These are phyloP conservation scores for Suillus brevipes DNA, from an alignment of 768 basidiomycete species.

Conservation along the genomic window DNA sequence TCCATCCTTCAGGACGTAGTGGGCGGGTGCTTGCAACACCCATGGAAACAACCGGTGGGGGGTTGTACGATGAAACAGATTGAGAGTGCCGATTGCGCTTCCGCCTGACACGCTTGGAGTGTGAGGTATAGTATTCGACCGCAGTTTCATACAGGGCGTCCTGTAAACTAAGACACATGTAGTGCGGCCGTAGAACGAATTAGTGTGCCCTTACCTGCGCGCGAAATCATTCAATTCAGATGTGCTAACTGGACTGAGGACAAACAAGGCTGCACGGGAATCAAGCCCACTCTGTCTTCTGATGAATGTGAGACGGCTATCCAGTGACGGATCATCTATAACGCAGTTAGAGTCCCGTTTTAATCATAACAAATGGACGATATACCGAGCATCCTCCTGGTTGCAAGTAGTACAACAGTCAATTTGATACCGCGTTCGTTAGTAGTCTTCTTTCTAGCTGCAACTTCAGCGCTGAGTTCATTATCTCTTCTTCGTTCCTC, in stretches of 20 bases:
- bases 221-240: constrained; percentile 89
- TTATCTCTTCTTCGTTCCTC: constrained; percentile 75
- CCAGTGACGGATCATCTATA: constrained; percentile 82
- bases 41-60: constrained; percentile 46
- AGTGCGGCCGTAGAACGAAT: neutral
- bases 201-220: constrained; percentile 51
- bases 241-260: constrained; percentile 88
- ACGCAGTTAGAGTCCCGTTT: neutral
- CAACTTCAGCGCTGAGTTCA: constrained; percentile 79
- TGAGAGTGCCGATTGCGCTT: constrained; percentile 86
- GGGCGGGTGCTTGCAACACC: constrained; percentile 48
- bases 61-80: constrained; percentile 45
- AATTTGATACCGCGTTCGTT: constrained; percentile 90
- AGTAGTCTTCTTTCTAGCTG: constrained; percentile 73
- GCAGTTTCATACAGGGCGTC: constrained; percentile 87
- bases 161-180: constrained; percentile 59
- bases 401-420: constrained; percentile 92
- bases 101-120: constrained; percentile 87
- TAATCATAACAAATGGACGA: constrained; percentile 12
- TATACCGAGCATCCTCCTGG: constrained; percentile 80
- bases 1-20: constrained; percentile 87
- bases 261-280: constrained; percentile 89
- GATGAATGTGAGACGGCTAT: constrained; percentile 82
- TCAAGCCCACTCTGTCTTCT: constrained; percentile 87
- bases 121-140: constrained; percentile 88